These are phyloP conservation scores for Leccinum proximum DNA, from an alignment of 1,284 basidiomycete species.

Conservation along the genomic window DNA sequence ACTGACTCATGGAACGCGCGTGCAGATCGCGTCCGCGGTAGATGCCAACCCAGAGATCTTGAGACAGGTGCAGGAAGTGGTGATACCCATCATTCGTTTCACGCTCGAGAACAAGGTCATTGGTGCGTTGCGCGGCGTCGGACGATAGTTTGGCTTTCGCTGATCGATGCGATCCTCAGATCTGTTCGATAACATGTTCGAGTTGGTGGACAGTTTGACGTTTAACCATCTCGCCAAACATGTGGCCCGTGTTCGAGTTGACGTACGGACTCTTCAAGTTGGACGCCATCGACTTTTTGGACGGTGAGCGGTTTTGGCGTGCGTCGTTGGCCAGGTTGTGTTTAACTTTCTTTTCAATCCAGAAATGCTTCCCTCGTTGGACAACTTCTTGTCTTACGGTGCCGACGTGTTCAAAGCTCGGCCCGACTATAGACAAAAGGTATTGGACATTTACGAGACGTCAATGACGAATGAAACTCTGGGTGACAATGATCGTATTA, in stretches of 20 bases:
- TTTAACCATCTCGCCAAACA: conserved; percentile 75
- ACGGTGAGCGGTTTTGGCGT: conserved; percentile 44
- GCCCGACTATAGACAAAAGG: conserved; percentile 77
- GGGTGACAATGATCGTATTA: conserved; percentile 81
- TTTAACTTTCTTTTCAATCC: conserved; percentile 6
- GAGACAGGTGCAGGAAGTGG: conserved; percentile 76
- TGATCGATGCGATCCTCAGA: conserved; percentile 42
- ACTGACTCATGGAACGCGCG: not conserved
- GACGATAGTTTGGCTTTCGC: not conserved
- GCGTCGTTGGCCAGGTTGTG: not conserved
- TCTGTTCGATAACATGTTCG: conserved; percentile 87
- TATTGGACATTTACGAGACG: conserved; percentile 83
- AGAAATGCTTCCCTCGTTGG: conserved; percentile 90
- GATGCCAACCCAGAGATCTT: conserved; percentile 77
- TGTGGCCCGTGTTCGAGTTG: conserved; percentile 88
- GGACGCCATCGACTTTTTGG: conserved; percentile 83
- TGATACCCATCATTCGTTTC: conserved; percentile 76
- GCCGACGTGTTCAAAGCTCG: conserved; percentile 71
- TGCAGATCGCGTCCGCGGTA: conserved; percentile 66
- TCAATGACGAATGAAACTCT: conserved; percentile 71
- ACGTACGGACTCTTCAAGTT: conserved; percentile 86
- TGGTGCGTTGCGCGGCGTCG: conserved; percentile 40
- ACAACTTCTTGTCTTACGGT: conserved; percentile 90
- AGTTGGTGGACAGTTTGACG: conserved; percentile 82
- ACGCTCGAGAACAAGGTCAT: conserved; percentile 76